Evolutionary conservation across 1,139 yeast genomes (phyloP).

Genomic region (Neolecta irregularis): DNA sequence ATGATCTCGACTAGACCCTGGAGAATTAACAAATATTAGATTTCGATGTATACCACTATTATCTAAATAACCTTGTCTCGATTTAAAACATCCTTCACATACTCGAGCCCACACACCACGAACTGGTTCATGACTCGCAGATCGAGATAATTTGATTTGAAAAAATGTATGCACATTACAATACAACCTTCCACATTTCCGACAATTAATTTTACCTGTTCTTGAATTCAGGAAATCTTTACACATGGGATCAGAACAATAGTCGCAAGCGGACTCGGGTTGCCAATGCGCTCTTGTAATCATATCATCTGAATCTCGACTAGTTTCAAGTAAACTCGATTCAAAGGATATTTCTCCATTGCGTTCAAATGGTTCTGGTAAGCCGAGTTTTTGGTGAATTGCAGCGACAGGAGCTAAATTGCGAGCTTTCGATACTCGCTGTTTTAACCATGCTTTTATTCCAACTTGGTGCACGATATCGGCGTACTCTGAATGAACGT

Average conservation of each 20-base stretch:
- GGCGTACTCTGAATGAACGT: constrained; percentile 35
- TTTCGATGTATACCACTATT: too few species aligned
- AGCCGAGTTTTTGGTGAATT: constrained; percentile 1
- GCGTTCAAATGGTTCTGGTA: constrained; percentile 5
- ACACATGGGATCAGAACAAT: constrained; percentile 23
- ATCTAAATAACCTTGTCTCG: constrained; percentile 40
- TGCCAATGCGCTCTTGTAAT: constrained; percentile 53
- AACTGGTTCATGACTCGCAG: constrained; percentile 33
- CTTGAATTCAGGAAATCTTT: too few species aligned
- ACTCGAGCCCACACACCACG: constrained; percentile 56
- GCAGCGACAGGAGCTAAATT: constrained; percentile 19
- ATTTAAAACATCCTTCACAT: constrained; percentile 45
- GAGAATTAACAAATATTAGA: too few species aligned
- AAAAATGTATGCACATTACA: constrained; percentile 51
- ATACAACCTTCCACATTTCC: constrained; percentile 51
- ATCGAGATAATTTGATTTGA: constrained; percentile 32
- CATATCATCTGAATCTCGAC: constrained; percentile 17
- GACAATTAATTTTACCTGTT: constrained; percentile 25
- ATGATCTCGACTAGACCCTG: constrained; percentile 30
- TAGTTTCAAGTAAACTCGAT: constrained; percentile 8
- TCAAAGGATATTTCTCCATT: constrained; percentile 6
- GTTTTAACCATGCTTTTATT: constrained; percentile 28
- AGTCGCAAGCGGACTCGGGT: constrained; percentile 27
- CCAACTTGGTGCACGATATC: constrained; percentile 23
- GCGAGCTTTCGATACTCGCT: constrained; percentile 18